Evolutionary conservation across 768 basidiomycete species (phyloP), one percentile per base, ranked within the genome.

Genomic region (Sarcodon aspratus): DNA sequence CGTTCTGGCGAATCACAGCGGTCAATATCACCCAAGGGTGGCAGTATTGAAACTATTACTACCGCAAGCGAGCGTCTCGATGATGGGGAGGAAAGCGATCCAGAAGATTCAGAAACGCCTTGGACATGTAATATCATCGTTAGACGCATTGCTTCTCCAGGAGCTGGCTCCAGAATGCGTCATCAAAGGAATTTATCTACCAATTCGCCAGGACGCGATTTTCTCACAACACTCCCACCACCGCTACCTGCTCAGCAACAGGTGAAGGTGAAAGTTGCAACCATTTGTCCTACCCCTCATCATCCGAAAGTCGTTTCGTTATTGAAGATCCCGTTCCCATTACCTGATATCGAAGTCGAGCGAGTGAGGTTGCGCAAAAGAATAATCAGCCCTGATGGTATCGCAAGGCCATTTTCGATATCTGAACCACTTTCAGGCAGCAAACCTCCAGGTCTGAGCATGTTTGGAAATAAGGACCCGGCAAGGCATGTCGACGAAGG

Each of bases 61-160:
- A 52, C 51, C 21, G 49, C 50, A 33, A 48, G 40, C 7, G 42
- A 47, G 9, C 48, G 52, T 11, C 57, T 63, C 11, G 79, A 81
- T 44, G 74, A 76, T 1, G 89, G 73, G 0, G 82, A 85, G 12
- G 91, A 93, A 42, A 91, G 87, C 51, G 95, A 98, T 54, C 88
- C 93, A 0, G 94, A 98, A 61, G 95, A 97, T 59, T 90, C 88
- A 40, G 94, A 98, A 64, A 93, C 91, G 18, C 92, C 95, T 0
- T 98, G 93, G 93, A 80, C 83, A 43, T 97, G 94, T 59, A 80
- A 79, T n/a, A 71, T 92, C 54, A 78, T 81, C 51, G 69, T 85
- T 33, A 75, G 81, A 17, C 67, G 76, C 18, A 59, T 71, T 38
- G 31, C 50, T 48, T 7, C 21, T 5, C n/a, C 48, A 46, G 10